phyloP scores from a whole-genome alignment of 805 yeast species.

The Wickerhamomyces kurtzmanii region DNA sequence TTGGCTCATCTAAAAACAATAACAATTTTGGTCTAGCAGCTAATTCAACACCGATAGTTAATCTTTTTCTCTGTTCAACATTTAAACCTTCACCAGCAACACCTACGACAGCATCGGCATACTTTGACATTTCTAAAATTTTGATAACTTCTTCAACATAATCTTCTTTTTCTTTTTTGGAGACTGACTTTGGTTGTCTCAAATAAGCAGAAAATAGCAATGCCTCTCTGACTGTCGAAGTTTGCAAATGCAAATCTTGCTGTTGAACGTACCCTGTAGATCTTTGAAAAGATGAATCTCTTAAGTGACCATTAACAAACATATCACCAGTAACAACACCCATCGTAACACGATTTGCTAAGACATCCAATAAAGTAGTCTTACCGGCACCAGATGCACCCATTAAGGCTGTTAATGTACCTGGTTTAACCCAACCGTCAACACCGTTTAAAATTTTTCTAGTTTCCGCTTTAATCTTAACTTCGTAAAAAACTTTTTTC shows the following conservation, averaged over 20 bases:
- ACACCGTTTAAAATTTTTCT: slow-evolving; percentile 45
- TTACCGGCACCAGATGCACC: slow-evolving; percentile 88
- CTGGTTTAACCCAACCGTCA: slow-evolving; percentile 72
- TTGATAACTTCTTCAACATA: slow-evolving; percentile 64
- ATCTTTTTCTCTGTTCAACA: slow-evolving; percentile 59
- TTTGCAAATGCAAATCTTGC: slow-evolving; percentile 65
- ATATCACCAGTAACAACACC: slow-evolving; percentile 68
- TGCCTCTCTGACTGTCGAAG: slow-evolving; percentile 68
- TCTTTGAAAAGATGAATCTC: slow-evolving; percentile 59
- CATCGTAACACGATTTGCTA: slow-evolving; percentile 59
- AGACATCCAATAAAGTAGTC: slow-evolving; percentile 64
- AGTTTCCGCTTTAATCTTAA: slow-evolving; percentile 50
- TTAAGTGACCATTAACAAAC: slow-evolving; percentile 59
- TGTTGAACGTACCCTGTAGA: slow-evolving; percentile 78
- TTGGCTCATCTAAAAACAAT: slow-evolving; percentile 62
- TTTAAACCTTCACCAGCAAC: slow-evolving; percentile 63
- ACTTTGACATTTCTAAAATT: slow-evolving; percentile 56
- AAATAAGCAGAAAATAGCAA: slow-evolving; percentile 60
- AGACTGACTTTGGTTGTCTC: slow-evolving; percentile 54
- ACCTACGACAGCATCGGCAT: slow-evolving; percentile 77
- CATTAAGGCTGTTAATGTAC: slow-evolving; percentile 75
- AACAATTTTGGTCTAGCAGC: slow-evolving; percentile 60
- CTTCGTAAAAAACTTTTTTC: slow-evolving; percentile 59
- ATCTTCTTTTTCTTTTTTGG: slow-evolving; percentile 47
- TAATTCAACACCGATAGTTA: slow-evolving; percentile 64